Evolutionary conservation across 1,139 yeast species (phyloP), one percentile per base, ranked within the genome.

Genomic region (Blastobotrys elegans): DNA sequence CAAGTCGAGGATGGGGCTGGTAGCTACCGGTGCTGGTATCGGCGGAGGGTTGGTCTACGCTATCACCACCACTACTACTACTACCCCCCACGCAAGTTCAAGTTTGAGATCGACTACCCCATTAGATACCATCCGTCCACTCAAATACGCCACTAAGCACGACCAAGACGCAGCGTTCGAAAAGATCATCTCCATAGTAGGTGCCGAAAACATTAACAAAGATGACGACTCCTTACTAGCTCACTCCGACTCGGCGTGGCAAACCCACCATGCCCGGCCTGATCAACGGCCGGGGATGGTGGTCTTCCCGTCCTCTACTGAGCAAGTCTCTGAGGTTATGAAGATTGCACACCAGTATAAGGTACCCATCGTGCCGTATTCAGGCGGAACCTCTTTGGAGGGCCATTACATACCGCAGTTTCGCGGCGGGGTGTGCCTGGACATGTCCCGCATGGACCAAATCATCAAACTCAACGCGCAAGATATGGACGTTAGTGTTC

Each of bases 321-420:
- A 80, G 52, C 77, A 86, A 53, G 92, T 86, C 2, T 74, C 84
- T 1, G 61, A 71, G 50, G 69, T 85, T 17, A 64, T 83, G 65
- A 77, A 80, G 60, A 69, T 84, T 32, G 79, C 83, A 41, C 76
- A 82, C 62, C 70, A 76, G 55, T 76, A 75, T 61, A 61, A 73
- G 20, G 79, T 86, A 4, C 95, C 95, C 0, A 73, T 85, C 14
- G 79, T 84, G 20, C 88, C 95, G 10, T 81, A 74, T 58, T 79
- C 87, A 1, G 95, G 95, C 0, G 83, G 89, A 51, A 85, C 95
- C 0, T 82, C 94, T 0, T 69, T 86, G 34, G 95, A 86, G 65
- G 95, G 95, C 10, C 90, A 85, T 51, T 82, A 77, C 59, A 80
- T 84, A 61, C 87, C 89, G 35, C 13, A 16, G n/a, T 80, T 88